Evolutionary conservation across 2,329 filamentous ascomycete genomes (phyloP), one percentile per base, ranked within the genome.

Genomic region (Plenodomus lindquistii): DNA sequence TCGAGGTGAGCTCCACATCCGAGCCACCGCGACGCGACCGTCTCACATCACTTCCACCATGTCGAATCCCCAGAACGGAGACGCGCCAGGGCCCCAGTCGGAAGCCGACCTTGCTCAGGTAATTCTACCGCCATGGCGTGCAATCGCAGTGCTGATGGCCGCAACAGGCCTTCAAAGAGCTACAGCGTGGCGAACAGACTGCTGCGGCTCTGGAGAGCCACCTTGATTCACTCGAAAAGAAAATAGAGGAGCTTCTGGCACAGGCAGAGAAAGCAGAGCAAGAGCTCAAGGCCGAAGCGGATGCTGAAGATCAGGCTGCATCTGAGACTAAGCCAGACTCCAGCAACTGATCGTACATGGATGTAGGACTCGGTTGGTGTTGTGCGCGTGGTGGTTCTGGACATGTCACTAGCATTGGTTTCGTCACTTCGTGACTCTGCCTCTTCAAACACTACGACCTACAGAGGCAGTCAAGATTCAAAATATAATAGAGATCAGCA

Each of bases 171-270:
- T 77, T 79, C 62, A 73, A 79, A 57, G 77, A 79, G 50, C 72
- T 80, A 27, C 73, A 75, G 27, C 80, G 78, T 49, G 82, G 81
- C 60, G 82, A 85, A 67, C 73, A 73, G 50, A 79, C 81, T 24
- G 82, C 82, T 5, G 71, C 78, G 21, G 79, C 77, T 17, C 66
- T 85, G 22, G 82, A 85, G 62, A 75, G 75, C 50, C 78, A 82
- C 56, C 74, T 85, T 24, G 75, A 75, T 48, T 71, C 71, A 19
- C 73, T 85, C 44, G 82, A 85, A 62, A 74, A 72, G 45, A 81
- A 79, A 65, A 82, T 85, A 40, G 78, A 81, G 54, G 75, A 77
- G 37, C 63, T 82, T 4, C 68, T 82, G 16, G 78, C 75, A 15
- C 74, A 76, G 44, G 76, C 79, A 17, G 77, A 78, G 50, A 70